Evolutionary conservation across 2,329 filamentous ascomycete genomes (phyloP).

Genomic region (Monosporascus sp.): DNA sequence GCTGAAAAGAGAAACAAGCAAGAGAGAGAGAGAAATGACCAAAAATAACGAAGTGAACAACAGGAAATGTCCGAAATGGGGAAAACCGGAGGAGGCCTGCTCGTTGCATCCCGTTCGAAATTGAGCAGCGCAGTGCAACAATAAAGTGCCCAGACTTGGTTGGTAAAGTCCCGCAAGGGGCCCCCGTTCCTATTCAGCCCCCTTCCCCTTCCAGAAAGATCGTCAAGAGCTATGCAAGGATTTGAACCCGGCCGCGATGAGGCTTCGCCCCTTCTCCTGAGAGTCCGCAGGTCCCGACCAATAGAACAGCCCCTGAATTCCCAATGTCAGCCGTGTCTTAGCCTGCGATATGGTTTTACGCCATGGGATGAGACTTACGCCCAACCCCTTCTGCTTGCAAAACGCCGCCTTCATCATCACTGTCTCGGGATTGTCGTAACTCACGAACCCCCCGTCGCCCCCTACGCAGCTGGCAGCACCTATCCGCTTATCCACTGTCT

Average conservation of each 20-base stretch:
- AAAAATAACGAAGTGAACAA: too few species aligned
- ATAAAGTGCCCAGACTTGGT: too few species aligned
- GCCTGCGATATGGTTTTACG: not conserved
- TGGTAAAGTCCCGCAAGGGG: too few species aligned
- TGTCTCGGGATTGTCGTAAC: slow-evolving; percentile 73
- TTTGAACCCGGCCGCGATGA: slow-evolving; percentile 54
- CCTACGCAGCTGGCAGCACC: slow-evolving; percentile 69
- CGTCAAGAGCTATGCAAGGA: slow-evolving; percentile 43
- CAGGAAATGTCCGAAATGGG: too few species aligned
- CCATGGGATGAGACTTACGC: slow-evolving; percentile 36
- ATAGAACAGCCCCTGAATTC: slow-evolving; percentile 66
- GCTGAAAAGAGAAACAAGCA: too few species aligned
- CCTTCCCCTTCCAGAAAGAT: not conserved
- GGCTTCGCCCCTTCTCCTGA: slow-evolving; percentile 48
- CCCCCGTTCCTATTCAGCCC: too few species aligned
- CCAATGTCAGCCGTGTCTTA: not conserved
- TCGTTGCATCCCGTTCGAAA: too few species aligned
- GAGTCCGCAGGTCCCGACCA: slow-evolving; percentile 73
- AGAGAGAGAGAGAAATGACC: too few species aligned
- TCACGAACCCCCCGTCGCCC: slow-evolving; percentile 70
- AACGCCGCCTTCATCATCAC: slow-evolving; percentile 71
- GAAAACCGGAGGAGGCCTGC: too few species aligned
- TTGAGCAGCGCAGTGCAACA: too few species aligned
- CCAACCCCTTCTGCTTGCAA: slow-evolving; percentile 64
- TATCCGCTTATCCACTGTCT: slow-evolving; percentile 60